Evolutionary conservation across 23 red algal genomes (phyloP).

Genomic region (Chondrus crispus): DNA sequence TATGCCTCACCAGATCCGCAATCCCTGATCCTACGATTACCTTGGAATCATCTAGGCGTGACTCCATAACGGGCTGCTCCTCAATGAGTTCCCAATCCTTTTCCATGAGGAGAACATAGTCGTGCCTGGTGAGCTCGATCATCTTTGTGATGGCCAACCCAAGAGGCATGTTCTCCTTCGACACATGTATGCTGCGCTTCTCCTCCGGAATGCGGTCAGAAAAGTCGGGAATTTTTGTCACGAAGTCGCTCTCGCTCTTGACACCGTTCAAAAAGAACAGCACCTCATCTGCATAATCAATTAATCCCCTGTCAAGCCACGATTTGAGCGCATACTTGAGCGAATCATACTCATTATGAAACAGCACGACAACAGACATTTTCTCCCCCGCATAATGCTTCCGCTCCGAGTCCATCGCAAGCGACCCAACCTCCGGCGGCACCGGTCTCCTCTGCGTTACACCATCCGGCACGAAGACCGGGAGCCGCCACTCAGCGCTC

Average conservation of each 20-base stretch:
- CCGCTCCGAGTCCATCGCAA: neutral
- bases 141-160: constrained; percentile 55
- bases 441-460: neutral
- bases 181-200: constrained; percentile 19
- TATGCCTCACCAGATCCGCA: constrained; percentile 47
- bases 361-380: constrained; percentile 58
- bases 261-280: constrained; percentile 69
- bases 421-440: neutral
- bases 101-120: constrained; percentile 60
- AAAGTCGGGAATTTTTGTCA: neutral
- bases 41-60: constrained; percentile 61
- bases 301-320: constrained; percentile 54
- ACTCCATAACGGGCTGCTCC: neutral
- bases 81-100: constrained; percentile 78
- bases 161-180: constrained; percentile 34
- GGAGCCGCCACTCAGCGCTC: too few species aligned
- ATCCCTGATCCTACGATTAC: constrained; percentile 31
- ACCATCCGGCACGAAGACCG: too few species aligned
- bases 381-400: neutral
- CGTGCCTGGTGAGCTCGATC: constrained; percentile 42
- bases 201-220: constrained; percentile 19
- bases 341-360: constrained; percentile 67
- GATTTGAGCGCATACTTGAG: constrained; percentile 34
- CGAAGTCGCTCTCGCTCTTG: neutral
- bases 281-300: constrained; percentile 55